phyloP scores from a whole-genome alignment of 2,329 filamentous ascomycete species.

The Paracoccidioides lutzii region DNA sequence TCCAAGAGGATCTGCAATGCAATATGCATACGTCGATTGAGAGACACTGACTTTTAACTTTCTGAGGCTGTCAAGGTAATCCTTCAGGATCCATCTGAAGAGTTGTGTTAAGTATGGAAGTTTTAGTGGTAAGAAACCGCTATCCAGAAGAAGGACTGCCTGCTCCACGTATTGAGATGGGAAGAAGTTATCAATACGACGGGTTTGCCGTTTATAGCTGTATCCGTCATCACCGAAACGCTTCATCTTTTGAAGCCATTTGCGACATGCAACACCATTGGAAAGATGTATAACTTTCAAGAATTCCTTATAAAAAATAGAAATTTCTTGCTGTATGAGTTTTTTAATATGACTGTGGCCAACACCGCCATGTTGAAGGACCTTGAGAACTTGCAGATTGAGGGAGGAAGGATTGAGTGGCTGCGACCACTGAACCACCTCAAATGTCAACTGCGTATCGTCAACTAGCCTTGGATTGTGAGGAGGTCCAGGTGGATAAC shows the following conservation, averaged over 20 bases:
- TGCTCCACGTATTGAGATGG: slow-evolving; percentile 22
- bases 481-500: slow-evolving; percentile 24
- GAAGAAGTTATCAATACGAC: slow-evolving; percentile 24
- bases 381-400: slow-evolving; percentile 43
- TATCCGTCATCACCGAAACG: background rate
- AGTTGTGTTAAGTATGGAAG: slow-evolving; percentile 31
- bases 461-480: slow-evolving; percentile 23
- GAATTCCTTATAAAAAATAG: slow-evolving; percentile 25
- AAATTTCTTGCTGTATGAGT: slow-evolving; percentile 27
- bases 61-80: slow-evolving; percentile 32
- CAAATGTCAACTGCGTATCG: slow-evolving; percentile 41
- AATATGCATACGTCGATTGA: slow-evolving; percentile 42
- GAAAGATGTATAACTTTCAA: slow-evolving; percentile 24
- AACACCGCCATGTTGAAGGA: slow-evolving; percentile 42
- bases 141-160: slow-evolving; percentile 27
- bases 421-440: slow-evolving; percentile 39
- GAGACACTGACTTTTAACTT: slow-evolving; percentile 38
- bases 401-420: slow-evolving; percentile 34
- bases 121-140: slow-evolving; percentile 35
- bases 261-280: slow-evolving; percentile 22
- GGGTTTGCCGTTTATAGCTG: slow-evolving; percentile 4
- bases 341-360: slow-evolving; percentile 30
- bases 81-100: slow-evolving; percentile 27
- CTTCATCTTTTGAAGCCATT: slow-evolving; percentile 13
- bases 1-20: slow-evolving; percentile 43